Evolutionary conservation across 2,329 filamentous ascomycete species (phyloP).

Genomic region (Xenoacremonium recifei): DNA sequence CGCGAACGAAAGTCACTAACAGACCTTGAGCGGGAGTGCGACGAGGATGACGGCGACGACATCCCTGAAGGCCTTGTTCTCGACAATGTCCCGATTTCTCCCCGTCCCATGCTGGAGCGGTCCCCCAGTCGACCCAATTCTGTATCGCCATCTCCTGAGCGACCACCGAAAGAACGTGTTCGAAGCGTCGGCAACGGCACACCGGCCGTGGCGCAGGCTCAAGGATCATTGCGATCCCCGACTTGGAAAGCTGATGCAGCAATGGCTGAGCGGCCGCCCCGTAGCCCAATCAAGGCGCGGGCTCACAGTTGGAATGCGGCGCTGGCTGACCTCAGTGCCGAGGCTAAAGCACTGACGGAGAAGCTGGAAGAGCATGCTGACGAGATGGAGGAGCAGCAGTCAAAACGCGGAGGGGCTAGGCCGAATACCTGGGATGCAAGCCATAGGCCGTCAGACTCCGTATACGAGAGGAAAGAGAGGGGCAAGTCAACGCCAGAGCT

Average conservation of each 20-base stretch:
- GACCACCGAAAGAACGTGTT: constrained; percentile 48
- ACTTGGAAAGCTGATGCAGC: constrained; percentile 47
- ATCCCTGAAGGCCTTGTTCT: constrained; percentile 77
- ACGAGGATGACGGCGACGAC: constrained; percentile 73
- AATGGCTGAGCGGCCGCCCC: constrained; percentile 24
- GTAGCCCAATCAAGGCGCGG: constrained; percentile 49
- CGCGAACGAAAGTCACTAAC: constrained; percentile 63
- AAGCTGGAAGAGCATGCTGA: constrained; percentile 78
- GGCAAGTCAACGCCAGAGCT: constrained; percentile 66
- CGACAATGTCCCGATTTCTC: constrained; percentile 80
- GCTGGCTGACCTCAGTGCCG: constrained; percentile 65
- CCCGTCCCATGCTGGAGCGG: constrained; percentile 59
- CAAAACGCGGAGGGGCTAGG: constrained; percentile 30
- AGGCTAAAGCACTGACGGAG: constrained; percentile 73
- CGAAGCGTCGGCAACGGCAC: constrained; percentile 64
- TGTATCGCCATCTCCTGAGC: constrained; percentile 52
- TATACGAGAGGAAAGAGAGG: constrained; percentile 47
- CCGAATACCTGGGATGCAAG: constrained; percentile 41
- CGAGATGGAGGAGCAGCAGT: constrained; percentile 47
- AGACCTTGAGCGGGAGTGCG: constrained; percentile 73
- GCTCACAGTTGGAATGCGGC: constrained; percentile 75
- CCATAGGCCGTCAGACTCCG: constrained; percentile 30
- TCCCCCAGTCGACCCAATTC: constrained; percentile 53
- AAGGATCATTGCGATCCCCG: constrained; percentile 59
- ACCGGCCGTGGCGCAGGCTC: constrained; percentile 56